Evolutionary conservation across 1,284 basidiomycete species (phyloP).

Genomic region (Heterobasidion parviporum): DNA sequence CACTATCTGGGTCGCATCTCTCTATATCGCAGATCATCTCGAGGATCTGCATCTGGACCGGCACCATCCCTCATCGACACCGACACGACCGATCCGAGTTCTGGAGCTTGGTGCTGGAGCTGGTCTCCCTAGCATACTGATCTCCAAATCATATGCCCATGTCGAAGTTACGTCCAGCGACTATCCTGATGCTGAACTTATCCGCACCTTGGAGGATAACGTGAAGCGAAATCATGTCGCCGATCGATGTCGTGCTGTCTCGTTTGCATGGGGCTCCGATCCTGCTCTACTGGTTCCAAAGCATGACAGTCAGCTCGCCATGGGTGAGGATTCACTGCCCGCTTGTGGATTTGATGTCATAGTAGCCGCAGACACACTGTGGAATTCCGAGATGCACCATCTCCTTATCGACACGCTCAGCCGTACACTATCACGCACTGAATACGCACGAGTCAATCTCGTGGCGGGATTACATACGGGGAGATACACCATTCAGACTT

Average conservation of each 20-base stretch:
- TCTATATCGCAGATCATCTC: conserved; percentile 58
- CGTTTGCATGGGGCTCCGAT: conserved; percentile 61
- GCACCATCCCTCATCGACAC: conserved; percentile 2
- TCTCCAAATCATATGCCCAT: conserved; percentile 39
- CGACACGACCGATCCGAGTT: conserved; percentile 26
- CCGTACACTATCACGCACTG: conserved; percentile 32
- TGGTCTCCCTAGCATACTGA: conserved; percentile 60
- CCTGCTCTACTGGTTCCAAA: conserved; percentile 23
- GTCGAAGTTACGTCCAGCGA: conserved; percentile 49
- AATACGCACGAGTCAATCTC: conserved; percentile 43
- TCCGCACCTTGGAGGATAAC: conserved; percentile 50
- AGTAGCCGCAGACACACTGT: conserved; percentile 66
- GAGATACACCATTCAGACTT: conserved; percentile 56
- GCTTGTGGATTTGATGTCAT: conserved; percentile 48
- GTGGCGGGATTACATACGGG: conserved; percentile 71
- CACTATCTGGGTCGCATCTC: conserved; percentile 62
- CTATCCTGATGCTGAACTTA: conserved; percentile 61
- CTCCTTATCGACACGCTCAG: conserved; percentile 45
- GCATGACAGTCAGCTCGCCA: background rate
- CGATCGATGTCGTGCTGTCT: conserved; percentile 35
- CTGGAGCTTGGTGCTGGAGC: conserved; percentile 69
- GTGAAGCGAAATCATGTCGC: conserved; percentile 39
- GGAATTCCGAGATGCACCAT: conserved; percentile 55
- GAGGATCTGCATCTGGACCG: conserved; percentile 27
- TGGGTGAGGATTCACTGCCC: background rate